Evolutionary conservation across 257 asterid species (phyloP), one percentile per base, ranked within the genome.

Genomic region (Nicotiana benthamiana): DNA sequence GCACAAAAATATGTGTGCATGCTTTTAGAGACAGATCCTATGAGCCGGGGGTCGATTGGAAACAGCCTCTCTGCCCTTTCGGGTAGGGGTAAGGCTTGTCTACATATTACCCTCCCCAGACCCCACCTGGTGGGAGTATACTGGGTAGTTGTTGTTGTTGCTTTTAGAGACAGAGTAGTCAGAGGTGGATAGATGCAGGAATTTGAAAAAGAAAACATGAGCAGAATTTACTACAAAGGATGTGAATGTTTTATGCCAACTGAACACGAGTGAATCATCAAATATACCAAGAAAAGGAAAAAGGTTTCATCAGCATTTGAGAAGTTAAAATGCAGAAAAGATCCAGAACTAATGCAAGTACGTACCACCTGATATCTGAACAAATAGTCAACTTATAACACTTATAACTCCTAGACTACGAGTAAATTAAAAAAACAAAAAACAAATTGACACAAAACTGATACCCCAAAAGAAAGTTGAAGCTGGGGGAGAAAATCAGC

Each of bases 221-320:
- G 62, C 6, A 74, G 79, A 72, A 22, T 22, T 46, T 28, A 72
- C 46, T 54, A 24, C 36, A 13, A 46, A 72, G 48, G 36, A 70
- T 70, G 59, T 20, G n/a, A 22, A 72, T 3, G 13, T 72, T 70
- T 43, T 72, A 72, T 72, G 34, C 60, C 60, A 6, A 72, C 43
- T 46, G 40, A 72, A 46, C 78, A 46, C 24, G 5, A 70, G 61
- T 72, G 78, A 72, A 72, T 48, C 40, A 72, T 72, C 78, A 72
- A 48, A 72, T 72, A 24, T 51, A 48, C 40, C 43, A 46, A 72
- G 60, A 46, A 72, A 72, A 15, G 24, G 24, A 22, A 24, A 66
- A 24, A 24, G 48, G 30, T 16, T 36, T 43, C 34, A 26, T 24
- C 67, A 24, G 78, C 24, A 46, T 11, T 24, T 48, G 78, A 46